Percentiles rank a stretch among this genome's conserved stretches.
These are phyloP conservation scores for Wickerhamiella dianesei DNA, from an alignment of 805 yeast genomes.

Conservation along the genomic window DNA sequence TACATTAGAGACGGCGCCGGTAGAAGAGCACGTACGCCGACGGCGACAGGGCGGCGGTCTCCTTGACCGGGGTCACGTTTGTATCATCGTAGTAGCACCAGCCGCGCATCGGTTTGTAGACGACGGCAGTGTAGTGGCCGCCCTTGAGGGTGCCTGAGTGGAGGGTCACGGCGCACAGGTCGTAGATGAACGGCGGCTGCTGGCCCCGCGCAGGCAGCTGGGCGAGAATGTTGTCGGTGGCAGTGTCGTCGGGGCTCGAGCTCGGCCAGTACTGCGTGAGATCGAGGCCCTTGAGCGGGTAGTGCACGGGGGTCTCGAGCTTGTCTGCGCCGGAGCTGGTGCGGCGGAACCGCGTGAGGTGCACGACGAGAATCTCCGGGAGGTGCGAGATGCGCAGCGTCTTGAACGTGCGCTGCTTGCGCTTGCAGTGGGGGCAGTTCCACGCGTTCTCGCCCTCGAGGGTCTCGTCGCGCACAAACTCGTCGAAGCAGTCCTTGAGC, in stretches of 20 bases:
- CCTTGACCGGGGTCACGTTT: constrained; percentile 37
- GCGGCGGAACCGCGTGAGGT: constrained; percentile 64
- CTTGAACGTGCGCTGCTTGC: constrained; percentile 50
- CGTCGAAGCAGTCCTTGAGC: constrained; percentile 56
- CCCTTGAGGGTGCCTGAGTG: constrained; percentile 72
- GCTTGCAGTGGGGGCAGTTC: constrained; percentile 68
- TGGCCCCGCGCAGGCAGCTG: constrained; percentile 58
- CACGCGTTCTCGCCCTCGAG: constrained; percentile 70
- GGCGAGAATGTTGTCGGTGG: constrained; percentile 34
- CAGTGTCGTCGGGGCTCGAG: constrained; percentile 16
- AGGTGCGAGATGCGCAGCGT: constrained; percentile 58
- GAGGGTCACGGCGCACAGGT: constrained; percentile 66
- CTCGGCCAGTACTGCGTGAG: constrained; percentile 62
- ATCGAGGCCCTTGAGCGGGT: constrained; percentile 51
- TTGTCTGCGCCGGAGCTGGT: constrained; percentile 31
- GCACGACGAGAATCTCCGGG: constrained; percentile 69
- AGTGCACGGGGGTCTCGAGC: constrained; percentile 50
- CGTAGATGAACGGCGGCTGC: constrained; percentile 64
- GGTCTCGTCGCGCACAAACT: constrained; percentile 61
- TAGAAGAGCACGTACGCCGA: constrained; percentile 81
- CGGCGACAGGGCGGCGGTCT: constrained; percentile 43
- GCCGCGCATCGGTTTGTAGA: constrained; percentile 45
- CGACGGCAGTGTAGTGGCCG: constrained; percentile 82
- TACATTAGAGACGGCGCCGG: constrained; percentile 28
- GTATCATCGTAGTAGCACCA: constrained; percentile 85